A percentile compares a stretch with the other conserved stretches of the same genome.
These are phyloP conservation scores for Heliosperma pusillum DNA, from an alignment of 148 eudicot species.

Conservation along the genomic window DNA sequence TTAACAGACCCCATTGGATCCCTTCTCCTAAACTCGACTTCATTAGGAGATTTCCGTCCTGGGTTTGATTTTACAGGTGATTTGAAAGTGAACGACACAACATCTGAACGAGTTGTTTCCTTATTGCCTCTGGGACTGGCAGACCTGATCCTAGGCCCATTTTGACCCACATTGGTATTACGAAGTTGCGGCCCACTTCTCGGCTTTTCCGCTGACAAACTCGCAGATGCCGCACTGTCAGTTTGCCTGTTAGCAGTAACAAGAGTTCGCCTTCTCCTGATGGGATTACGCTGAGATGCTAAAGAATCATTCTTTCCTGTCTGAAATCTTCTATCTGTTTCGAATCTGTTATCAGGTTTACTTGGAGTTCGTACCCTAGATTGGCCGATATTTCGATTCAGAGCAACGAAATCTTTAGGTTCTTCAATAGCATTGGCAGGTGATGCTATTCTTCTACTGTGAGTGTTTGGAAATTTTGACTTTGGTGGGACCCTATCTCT, in stretches of 20 bases:
- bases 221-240: slow-evolving; percentile 35
- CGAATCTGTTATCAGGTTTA: slow-evolving; percentile 34
- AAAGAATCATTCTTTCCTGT: slow-evolving; percentile 31
- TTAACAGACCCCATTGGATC: slow-evolving; percentile 20
- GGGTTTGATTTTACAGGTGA: slow-evolving; percentile 47
- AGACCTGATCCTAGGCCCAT: slow-evolving; percentile 25
- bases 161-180: slow-evolving; percentile 20
- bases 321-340: slow-evolving; percentile 37
- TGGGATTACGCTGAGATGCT: slow-evolving; percentile 31
- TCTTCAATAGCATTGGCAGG: slow-evolving; percentile 29
- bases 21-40: slow-evolving; percentile 26
- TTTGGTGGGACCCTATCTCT: slow-evolving; percentile 41
- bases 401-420: slow-evolving; percentile 44
- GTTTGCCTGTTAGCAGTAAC: slow-evolving; percentile 31
- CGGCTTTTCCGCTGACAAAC: slow-evolving; percentile 30
- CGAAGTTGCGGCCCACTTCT: slow-evolving; percentile 28
- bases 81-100: slow-evolving; percentile 45
- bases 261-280: slow-evolving; percentile 51
- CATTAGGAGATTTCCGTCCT: slow-evolving; percentile 16
- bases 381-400: slow-evolving; percentile 38
- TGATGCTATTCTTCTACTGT: slow-evolving; percentile 35
- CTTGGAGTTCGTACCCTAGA: slow-evolving; percentile 29
- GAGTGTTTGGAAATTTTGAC: slow-evolving; percentile 30
- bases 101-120: slow-evolving; percentile 27
- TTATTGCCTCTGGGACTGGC: slow-evolving; percentile 31